Evolutionary conservation across 179 eudicot species (phyloP).

Genomic region (Heliamphora pulchella): DNA sequence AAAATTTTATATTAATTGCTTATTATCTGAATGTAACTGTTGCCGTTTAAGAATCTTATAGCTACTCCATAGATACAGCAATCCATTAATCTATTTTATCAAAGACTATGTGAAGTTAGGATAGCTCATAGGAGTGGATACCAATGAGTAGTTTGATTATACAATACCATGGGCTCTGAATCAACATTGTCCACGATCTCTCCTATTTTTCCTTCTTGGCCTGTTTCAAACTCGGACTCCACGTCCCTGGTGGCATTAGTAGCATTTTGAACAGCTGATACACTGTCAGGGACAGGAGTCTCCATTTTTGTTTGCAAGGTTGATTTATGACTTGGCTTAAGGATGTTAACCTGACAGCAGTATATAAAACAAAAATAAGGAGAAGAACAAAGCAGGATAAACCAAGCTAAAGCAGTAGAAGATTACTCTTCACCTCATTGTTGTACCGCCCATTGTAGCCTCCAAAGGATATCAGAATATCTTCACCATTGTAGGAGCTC

Average conservation of each 20-base stretch:
- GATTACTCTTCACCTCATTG: conserved; percentile 55
- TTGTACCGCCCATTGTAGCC: conserved; percentile 95
- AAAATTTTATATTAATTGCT: not conserved
- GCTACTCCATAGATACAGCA: not conserved
- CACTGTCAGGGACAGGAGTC: conserved; percentile 62
- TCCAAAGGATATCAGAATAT: conserved; percentile 73
- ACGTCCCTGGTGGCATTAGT: conserved; percentile 65
- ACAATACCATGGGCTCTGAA: conserved; percentile 40
- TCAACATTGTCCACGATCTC: conserved; percentile 80
- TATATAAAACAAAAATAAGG: conserved; percentile 15
- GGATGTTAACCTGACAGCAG: conserved; percentile 57
- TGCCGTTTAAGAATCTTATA: not conserved
- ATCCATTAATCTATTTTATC: not conserved
- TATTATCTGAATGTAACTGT: not conserved
- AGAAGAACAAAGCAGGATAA: conserved; percentile 5
- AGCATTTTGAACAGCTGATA: conserved; percentile 62
- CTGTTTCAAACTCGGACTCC: conserved; percentile 63
- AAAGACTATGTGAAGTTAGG: not conserved
- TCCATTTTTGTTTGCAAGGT: conserved; percentile 63
- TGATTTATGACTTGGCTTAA: conserved; percentile 92
- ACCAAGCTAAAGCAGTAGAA: not conserved
- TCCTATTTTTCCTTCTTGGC: conserved; percentile 73
- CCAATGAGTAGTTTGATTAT: not conserved
- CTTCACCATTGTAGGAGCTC: conserved; percentile 72
- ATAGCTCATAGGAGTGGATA: not conserved